phyloP scores from a whole-genome alignment of 805 yeast species.

The Scheffersomyces spartinae region DNA sequence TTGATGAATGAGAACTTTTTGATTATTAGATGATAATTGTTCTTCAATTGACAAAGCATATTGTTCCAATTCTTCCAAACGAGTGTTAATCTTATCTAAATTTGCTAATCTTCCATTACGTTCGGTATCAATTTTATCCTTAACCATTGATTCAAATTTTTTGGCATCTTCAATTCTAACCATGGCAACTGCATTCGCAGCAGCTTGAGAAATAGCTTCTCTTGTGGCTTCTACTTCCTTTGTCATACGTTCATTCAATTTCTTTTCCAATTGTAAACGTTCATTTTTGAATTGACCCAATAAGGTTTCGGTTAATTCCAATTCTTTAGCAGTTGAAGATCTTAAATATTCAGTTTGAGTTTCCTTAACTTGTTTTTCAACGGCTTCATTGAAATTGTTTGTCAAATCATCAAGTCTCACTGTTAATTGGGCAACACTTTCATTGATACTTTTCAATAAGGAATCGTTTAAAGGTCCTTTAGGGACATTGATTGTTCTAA shows the following conservation, averaged over 20 bases:
- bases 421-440: slow-evolving; percentile 19
- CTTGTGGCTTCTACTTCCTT: slow-evolving; percentile 60
- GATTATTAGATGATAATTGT: slow-evolving; percentile 22
- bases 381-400: slow-evolving; percentile 22
- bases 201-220: slow-evolving; percentile 54
- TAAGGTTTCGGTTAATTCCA: slow-evolving; percentile 46
- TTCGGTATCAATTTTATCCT: slow-evolving; percentile 53
- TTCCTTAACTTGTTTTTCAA: slow-evolving; percentile 20
- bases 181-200: slow-evolving; percentile 59
- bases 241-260: slow-evolving; percentile 44
- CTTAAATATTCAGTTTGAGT: slow-evolving; percentile 29
- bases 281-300: slow-evolving; percentile 51
- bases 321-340: slow-evolving; percentile 35
- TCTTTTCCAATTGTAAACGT: slow-evolving; percentile 46
- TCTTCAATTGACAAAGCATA: too few species aligned
- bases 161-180: slow-evolving; percentile 59
- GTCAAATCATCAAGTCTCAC: slow-evolving; percentile 21
- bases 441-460: slow-evolving; percentile 20
- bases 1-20: slow-evolving; percentile 19
- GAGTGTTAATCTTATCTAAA: slow-evolving; percentile 45
- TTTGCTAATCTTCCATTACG: slow-evolving; percentile 70
- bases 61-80: slow-evolving; percentile 44
- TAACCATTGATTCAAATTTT: slow-evolving; percentile 48
- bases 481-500: slow-evolving; percentile 19
- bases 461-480: slow-evolving; percentile 14